Conservation (phyloP, 2,329 filamentous ascomycete genomes). For the Penicillium sp. region DNA sequence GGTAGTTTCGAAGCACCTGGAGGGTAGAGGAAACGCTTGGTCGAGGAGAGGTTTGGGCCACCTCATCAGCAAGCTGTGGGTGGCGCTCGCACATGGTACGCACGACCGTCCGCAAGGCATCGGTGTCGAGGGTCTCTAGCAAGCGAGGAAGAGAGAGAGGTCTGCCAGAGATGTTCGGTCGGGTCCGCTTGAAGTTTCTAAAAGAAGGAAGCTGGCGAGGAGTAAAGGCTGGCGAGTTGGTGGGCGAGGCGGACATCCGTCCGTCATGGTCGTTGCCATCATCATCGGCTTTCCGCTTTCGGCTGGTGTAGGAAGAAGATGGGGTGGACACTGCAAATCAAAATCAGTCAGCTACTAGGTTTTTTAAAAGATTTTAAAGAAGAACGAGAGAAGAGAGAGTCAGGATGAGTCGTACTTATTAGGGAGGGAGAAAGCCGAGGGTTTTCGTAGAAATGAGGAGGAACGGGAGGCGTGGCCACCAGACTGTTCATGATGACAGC, state of each 20-base stretch:
- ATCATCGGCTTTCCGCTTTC: slow-evolving; percentile 88
- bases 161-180: slow-evolving; percentile 68
- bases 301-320: slow-evolving; percentile 44
- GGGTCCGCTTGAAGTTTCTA: slow-evolving; percentile 66
- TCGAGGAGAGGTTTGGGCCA: slow-evolving; percentile 80
- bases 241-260: slow-evolving; percentile 89
- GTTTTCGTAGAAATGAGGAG: slow-evolving; percentile 64
- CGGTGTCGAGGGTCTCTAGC: slow-evolving; percentile 88
- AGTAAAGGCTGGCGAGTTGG: slow-evolving; percentile 74
- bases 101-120: slow-evolving; percentile 81
- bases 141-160: slow-evolving; percentile 71
- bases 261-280: slow-evolving; percentile 65
- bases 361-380: neutral
- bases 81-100: slow-evolving; percentile 88
- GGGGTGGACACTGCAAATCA: slow-evolving; percentile 38
- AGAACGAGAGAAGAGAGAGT: neutral
- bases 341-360: slow-evolving; percentile 14
- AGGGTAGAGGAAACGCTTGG: slow-evolving; percentile 80
- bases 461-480: slow-evolving; percentile 57
- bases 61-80: slow-evolving; percentile 80
- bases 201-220: slow-evolving; percentile 67
- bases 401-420: slow-evolving; percentile 52
- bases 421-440: slow-evolving; percentile 60
- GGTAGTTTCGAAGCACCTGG: slow-evolving; percentile 78
- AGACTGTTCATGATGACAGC: slow-evolving; percentile 61